Conservation (phyloP, 768 basidiomycete genomes). For the Rhodotorula graminis region DNA sequence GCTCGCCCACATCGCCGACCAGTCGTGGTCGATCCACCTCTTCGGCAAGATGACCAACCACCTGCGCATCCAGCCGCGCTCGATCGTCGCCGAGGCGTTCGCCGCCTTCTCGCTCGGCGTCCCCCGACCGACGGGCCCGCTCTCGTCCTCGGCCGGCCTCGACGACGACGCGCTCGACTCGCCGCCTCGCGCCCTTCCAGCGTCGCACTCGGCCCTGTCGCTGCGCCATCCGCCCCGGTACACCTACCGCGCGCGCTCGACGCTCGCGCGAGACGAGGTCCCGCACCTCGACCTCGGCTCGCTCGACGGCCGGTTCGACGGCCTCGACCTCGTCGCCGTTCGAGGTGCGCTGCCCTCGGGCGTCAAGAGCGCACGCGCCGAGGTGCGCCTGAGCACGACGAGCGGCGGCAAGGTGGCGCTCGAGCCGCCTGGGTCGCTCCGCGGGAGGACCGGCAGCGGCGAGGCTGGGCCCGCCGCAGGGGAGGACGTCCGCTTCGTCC, state of each 20-base stretch:
- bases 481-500: background rate
- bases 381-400: background rate
- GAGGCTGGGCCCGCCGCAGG: conserved; percentile 5
- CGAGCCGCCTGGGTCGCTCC: background rate
- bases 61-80: conserved; percentile 28
- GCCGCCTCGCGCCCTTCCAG: background rate
- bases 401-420: conserved; percentile 4
- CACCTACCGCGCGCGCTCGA: conserved; percentile 15
- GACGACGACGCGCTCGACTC: background rate
- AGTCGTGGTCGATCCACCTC: conserved; percentile 33
- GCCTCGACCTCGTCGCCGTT: conserved; percentile 30
- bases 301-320: conserved; percentile 31
- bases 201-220: background rate
- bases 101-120: conserved; percentile 26
- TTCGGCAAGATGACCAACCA: conserved; percentile 37
- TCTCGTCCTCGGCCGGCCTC: conserved; percentile 13
- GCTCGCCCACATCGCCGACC: conserved; percentile 8
- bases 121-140: conserved; percentile 4
- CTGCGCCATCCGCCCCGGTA: conserved; percentile 12
- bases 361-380: background rate
- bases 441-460: background rate
- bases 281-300: conserved; percentile 18
- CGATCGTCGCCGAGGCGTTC: conserved; percentile 26
- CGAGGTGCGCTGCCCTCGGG: background rate
- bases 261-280: conserved; percentile 1